Evolutionary conservation across 2,329 filamentous ascomycete species (phyloP).

Genomic region (Triangularia verruculosa): DNA sequence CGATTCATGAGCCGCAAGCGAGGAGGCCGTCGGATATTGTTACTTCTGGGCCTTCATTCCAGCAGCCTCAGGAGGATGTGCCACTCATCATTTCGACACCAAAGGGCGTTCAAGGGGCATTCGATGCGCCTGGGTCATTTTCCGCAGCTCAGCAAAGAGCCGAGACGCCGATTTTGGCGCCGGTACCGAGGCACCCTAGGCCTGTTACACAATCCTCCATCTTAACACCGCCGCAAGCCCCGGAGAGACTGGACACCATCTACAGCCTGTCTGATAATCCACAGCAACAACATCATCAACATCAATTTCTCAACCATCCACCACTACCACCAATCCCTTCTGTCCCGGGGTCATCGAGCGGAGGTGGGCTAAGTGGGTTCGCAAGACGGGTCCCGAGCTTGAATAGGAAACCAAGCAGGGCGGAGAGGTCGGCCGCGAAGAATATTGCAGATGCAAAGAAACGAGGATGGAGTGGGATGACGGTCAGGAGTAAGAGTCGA

Average conservation of each 20-base stretch:
- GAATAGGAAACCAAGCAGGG: slow-evolving; percentile 50
- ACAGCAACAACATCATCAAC: background rate
- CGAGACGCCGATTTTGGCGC: slow-evolving; percentile 50
- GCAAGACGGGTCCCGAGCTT: slow-evolving; percentile 42
- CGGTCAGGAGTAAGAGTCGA: slow-evolving; percentile 37
- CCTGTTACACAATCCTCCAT: slow-evolving; percentile 34
- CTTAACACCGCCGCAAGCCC: slow-evolving; percentile 41
- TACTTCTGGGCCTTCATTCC: slow-evolving; percentile 17
- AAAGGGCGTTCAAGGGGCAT: slow-evolving; percentile 52
- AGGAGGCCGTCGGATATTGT: slow-evolving; percentile 28
- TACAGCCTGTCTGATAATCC: slow-evolving; percentile 39
- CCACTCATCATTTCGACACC: slow-evolving; percentile 62
- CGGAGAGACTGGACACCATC: slow-evolving; percentile 55
- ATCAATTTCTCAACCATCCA: background rate
- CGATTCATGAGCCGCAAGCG: slow-evolving; percentile 20
- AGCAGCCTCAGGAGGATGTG: slow-evolving; percentile 41
- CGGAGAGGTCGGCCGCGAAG: slow-evolving; percentile 58
- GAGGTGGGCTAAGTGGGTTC: slow-evolving; percentile 24
- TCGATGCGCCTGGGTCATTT: slow-evolving; percentile 42
- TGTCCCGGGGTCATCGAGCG: background rate
- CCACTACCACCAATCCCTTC: background rate
- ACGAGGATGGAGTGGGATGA: slow-evolving; percentile 51
- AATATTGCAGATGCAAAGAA: slow-evolving; percentile 61
- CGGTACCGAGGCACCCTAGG: slow-evolving; percentile 51
- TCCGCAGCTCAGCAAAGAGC: slow-evolving; percentile 28